A percentile compares a stretch with the other conserved stretches of the same genome.
phyloP scores from a whole-genome alignment of 2,329 filamentous ascomycete species.

The Plenodomus biglobosus region DNA sequence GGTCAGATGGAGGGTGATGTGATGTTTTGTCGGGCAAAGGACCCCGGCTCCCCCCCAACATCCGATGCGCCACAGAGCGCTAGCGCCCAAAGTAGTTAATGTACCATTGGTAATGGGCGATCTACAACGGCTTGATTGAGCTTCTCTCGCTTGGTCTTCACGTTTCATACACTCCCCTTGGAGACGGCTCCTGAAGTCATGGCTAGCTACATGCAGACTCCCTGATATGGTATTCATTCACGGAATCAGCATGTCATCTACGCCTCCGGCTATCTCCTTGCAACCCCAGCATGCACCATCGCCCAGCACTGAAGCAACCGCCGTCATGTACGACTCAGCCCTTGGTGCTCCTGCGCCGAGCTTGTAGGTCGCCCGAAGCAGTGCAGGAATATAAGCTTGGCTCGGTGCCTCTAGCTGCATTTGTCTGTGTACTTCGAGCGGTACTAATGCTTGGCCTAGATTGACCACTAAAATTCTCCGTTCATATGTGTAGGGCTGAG shows the following conservation, averaged over 20 bases:
- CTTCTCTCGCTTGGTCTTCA: slow-evolving; percentile 21
- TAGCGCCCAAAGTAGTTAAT: slow-evolving; percentile 9
- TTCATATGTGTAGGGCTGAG: slow-evolving; percentile 13
- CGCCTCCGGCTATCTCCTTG: slow-evolving; percentile 14
- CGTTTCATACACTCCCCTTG: slow-evolving; percentile 5
- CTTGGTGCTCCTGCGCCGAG: slow-evolving; percentile 13
- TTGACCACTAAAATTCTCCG: slow-evolving; percentile 14
- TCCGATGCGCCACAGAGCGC: slow-evolving; percentile 24
- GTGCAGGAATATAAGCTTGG: slow-evolving; percentile 11
- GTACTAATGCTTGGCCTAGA: slow-evolving; percentile 2
- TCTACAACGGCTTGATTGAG: slow-evolving; percentile 12
- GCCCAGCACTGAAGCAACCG: slow-evolving; percentile 18
- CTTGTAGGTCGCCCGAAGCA: slow-evolving; percentile 7
- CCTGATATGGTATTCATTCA: slow-evolving; percentile 8
- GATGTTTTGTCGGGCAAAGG: slow-evolving; percentile 21
- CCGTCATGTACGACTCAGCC: slow-evolving; percentile 17
- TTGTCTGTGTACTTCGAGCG: slow-evolving; percentile 10
- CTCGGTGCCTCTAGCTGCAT: slow-evolving; percentile 19
- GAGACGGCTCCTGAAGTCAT: slow-evolving; percentile 13
- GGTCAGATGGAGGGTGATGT: slow-evolving; percentile 11
- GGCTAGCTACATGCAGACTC: slow-evolving; percentile 14
- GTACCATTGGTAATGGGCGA: slow-evolving; percentile 18
- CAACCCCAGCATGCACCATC: slow-evolving; percentile 16
- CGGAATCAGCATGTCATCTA: slow-evolving; percentile 12
- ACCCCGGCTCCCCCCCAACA: slow-evolving; percentile 30